Conservation (phyloP, 176 grass and related monocot genomes). For the Oryza meyeriana region DNA sequence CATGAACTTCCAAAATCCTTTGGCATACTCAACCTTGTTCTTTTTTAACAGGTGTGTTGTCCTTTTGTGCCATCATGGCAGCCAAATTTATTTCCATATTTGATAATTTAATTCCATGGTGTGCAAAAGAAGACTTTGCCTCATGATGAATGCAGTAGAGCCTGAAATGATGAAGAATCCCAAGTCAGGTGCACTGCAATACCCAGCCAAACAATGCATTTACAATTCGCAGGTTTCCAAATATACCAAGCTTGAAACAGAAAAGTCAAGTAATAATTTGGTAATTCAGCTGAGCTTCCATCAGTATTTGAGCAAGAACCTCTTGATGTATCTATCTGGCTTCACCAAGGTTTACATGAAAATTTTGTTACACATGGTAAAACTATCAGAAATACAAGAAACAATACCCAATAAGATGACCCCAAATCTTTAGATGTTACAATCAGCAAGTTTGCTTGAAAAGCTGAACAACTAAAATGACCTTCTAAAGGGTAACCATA, state of each 20-base stretch:
- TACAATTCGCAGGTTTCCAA: neutral
- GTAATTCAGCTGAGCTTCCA: neutral
- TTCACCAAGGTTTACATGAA: neutral
- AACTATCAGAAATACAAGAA: neutral
- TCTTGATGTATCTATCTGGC: neutral
- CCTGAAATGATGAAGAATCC: slow-evolving; percentile 28
- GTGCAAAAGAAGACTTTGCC: slow-evolving; percentile 62
- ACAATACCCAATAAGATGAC: neutral
- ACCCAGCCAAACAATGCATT: neutral
- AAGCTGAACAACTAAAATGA: neutral
- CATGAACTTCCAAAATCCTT: slow-evolving; percentile 65
- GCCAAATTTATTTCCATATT: slow-evolving; percentile 61
- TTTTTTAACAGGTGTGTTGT: slow-evolving; percentile 85
- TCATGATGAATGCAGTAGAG: slow-evolving; percentile 82
- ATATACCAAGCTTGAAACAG: slow-evolving; percentile 11
- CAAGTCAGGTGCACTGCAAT: neutral
- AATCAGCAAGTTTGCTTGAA: neutral
- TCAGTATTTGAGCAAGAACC: neutral
- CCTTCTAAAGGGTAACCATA: neutral
- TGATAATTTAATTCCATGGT: slow-evolving; percentile 73
- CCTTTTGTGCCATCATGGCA: slow-evolving; percentile 86
- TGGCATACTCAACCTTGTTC: slow-evolving; percentile 82
- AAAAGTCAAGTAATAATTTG: neutral
- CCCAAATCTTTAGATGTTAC: neutral
- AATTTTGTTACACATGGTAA: neutral